Conservation (phyloP, 108 stramenopile genomes). For the Stephanodiscus minutulus region DNA sequence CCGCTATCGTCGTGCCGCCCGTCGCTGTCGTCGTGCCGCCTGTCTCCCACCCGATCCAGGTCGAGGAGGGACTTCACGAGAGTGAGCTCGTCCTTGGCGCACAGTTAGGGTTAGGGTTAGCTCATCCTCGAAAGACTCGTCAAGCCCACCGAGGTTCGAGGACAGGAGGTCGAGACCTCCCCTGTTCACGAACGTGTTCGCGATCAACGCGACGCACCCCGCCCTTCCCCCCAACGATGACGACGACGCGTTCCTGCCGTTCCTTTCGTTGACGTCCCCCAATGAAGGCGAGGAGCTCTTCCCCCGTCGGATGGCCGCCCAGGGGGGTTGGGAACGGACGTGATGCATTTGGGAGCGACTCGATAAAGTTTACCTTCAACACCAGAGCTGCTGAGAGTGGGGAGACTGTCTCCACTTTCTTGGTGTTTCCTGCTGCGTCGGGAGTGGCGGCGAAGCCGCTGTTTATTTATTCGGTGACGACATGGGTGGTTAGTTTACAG, state of each 20-base stretch:
- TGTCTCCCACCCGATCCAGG: constrained; percentile 56
- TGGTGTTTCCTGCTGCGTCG: too few species aligned
- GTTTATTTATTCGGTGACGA: too few species aligned
- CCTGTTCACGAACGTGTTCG: constrained; percentile 24
- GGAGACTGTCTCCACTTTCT: not conserved
- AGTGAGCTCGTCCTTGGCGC: constrained; percentile 61
- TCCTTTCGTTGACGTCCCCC: not conserved
- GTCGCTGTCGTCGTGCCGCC: not conserved
- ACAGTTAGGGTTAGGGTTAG: too few species aligned
- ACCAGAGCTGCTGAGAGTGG: too few species aligned
- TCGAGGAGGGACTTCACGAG: constrained; percentile 72
- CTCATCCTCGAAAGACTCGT: constrained; percentile 54
- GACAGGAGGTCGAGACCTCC: constrained; percentile 34
- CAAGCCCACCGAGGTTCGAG: constrained; percentile 37
- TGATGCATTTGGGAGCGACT: too few species aligned
- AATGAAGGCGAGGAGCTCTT: constrained; percentile 60
- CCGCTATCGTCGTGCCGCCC: constrained; percentile 6
- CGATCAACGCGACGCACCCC: constrained; percentile 15
- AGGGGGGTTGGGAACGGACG: too few species aligned
- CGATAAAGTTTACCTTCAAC: too few species aligned
- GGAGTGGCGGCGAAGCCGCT: too few species aligned
- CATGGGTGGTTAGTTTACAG: too few species aligned
- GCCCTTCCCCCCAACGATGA: not conserved
- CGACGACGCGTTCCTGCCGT: not conserved
- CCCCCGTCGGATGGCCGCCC: not conserved